These are phyloP conservation scores for Pseudozyma flocculosa DNA, from an alignment of 1,284 basidiomycete species.

Conservation along the genomic window DNA sequence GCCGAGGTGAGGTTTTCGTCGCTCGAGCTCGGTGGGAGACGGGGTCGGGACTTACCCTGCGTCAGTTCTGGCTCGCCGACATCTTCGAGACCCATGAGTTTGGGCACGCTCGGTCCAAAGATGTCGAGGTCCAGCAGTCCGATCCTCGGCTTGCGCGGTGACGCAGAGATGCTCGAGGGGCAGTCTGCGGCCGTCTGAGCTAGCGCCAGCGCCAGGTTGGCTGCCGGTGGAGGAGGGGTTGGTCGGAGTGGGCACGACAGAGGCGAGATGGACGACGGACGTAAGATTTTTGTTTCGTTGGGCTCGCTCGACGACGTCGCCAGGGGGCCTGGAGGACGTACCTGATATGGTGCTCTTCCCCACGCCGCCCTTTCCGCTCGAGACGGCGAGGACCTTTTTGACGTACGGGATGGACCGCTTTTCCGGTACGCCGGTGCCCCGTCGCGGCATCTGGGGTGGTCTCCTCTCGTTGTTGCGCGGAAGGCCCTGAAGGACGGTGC, in stretches of 20 bases:
- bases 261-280: too few species aligned
- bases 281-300: too few species aligned
- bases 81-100: constrained; percentile 84
- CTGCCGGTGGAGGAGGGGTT: constrained; percentile 58
- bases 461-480: constrained; percentile 48
- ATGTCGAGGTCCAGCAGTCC: constrained; percentile 93
- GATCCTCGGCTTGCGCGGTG: constrained; percentile 62
- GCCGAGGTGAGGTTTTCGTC: too few species aligned
- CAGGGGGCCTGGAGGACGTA: too few species aligned
- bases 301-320: too few species aligned
- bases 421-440: constrained; percentile 58
- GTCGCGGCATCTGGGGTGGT: constrained; percentile 48
- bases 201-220: constrained; percentile 79
- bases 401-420: constrained; percentile 63
- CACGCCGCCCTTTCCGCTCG: constrained; percentile 94
- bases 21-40: too few species aligned
- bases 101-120: constrained; percentile 94
- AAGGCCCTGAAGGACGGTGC: constrained; percentile 19
- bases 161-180: not conserved
- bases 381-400: constrained; percentile 74
- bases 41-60: constrained; percentile 1
- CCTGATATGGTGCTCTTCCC: constrained; percentile 94
- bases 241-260: too few species aligned
- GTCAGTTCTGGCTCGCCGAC: constrained; percentile 79
- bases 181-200: constrained; percentile 16